Percentiles rank a stretch among this genome's conserved stretches.
phyloP scores from a whole-genome alignment of 2,329 filamentous ascomycete genomes.

The Ilyonectria destructans region DNA sequence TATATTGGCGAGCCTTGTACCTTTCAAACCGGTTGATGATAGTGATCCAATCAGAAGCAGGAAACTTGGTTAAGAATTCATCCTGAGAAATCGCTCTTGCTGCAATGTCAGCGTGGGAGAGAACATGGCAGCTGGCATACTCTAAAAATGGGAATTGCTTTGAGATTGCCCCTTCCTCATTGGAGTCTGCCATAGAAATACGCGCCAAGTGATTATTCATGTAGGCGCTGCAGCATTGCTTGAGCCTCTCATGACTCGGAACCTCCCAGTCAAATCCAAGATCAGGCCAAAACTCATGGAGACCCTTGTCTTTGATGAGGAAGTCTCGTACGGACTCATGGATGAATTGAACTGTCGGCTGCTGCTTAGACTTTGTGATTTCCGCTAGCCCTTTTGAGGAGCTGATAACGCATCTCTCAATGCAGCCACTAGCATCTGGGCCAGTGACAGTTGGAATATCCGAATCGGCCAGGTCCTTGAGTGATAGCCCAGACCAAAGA shows the following conservation, averaged over 20 bases:
- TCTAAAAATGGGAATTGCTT: slow-evolving; percentile 61
- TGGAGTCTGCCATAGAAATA: neutral
- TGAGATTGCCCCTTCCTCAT: neutral
- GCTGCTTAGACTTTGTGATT: slow-evolving; percentile 51
- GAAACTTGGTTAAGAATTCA: slow-evolving; percentile 53
- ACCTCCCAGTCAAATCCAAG: slow-evolving; percentile 51
- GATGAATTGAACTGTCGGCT: slow-evolving; percentile 65
- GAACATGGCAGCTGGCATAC: slow-evolving; percentile 60
- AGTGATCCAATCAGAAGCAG: slow-evolving; percentile 49
- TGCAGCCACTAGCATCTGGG: neutral
- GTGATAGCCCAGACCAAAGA: slow-evolving; percentile 49
- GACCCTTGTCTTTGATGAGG: slow-evolving; percentile 56
- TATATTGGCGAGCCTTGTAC: slow-evolving; percentile 47
- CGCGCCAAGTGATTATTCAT: slow-evolving; percentile 41
- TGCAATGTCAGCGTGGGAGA: slow-evolving; percentile 61
- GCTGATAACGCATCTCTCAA: slow-evolving; percentile 55
- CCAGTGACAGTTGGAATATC: slow-evolving; percentile 42
- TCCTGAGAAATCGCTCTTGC: slow-evolving; percentile 47
- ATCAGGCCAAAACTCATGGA: slow-evolving; percentile 52
- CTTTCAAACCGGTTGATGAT: slow-evolving; percentile 52
- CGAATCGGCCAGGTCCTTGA: slow-evolving; percentile 43
- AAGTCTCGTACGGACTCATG: slow-evolving; percentile 67
- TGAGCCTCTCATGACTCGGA: slow-evolving; percentile 61
- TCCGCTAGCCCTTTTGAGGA: slow-evolving; percentile 68
- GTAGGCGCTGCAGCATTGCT: slow-evolving; percentile 61